Evolutionary conservation across 2,329 filamentous ascomycete species (phyloP).

Genomic region (Periconia macrospinosa): DNA sequence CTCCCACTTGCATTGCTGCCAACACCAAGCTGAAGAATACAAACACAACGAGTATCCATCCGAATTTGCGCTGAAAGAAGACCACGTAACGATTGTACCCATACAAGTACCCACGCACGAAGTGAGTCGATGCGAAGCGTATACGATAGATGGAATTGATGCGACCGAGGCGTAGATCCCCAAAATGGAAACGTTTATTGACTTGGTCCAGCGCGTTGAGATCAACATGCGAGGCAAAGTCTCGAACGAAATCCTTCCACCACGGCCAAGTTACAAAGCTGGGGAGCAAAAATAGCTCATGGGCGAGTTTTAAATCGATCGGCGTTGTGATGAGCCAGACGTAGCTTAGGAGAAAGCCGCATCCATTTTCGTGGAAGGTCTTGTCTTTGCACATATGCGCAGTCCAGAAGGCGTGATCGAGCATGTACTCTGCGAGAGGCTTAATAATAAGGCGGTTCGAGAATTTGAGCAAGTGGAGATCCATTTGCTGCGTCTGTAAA

Average conservation of each 20-base stretch:
- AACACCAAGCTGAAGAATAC: conserved; percentile 42
- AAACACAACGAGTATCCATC: conserved; percentile 41
- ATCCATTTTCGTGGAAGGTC: conserved; percentile 25
- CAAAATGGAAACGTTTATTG: conserved; percentile 42
- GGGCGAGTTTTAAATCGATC: conserved; percentile 37
- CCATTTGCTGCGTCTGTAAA: conserved; percentile 38
- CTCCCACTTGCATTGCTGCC: conserved; percentile 43
- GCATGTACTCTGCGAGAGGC: conserved; percentile 36
- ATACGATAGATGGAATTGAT: conserved; percentile 42
- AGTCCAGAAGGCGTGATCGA: conserved; percentile 35
- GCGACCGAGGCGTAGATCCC: conserved; percentile 37
- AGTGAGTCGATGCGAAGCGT: conserved; percentile 34
- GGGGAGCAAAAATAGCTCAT: conserved; percentile 31
- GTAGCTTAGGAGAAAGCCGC: conserved; percentile 38
- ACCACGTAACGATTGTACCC: conserved; percentile 44
- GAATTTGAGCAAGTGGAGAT: conserved; percentile 40
- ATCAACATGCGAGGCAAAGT: conserved; percentile 30
- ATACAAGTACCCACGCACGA: conserved; percentile 43
- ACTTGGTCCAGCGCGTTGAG: conserved; percentile 37
- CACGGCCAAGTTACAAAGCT: conserved; percentile 34
- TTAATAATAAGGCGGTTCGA: conserved; percentile 35
- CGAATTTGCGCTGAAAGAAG: conserved; percentile 44
- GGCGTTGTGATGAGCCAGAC: conserved; percentile 39
- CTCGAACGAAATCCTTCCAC: conserved; percentile 36
- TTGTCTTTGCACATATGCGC: conserved; percentile 22